phyloP scores from a whole-genome alignment of 164 flowering plant species.

The Magnolia officinalis region DNA sequence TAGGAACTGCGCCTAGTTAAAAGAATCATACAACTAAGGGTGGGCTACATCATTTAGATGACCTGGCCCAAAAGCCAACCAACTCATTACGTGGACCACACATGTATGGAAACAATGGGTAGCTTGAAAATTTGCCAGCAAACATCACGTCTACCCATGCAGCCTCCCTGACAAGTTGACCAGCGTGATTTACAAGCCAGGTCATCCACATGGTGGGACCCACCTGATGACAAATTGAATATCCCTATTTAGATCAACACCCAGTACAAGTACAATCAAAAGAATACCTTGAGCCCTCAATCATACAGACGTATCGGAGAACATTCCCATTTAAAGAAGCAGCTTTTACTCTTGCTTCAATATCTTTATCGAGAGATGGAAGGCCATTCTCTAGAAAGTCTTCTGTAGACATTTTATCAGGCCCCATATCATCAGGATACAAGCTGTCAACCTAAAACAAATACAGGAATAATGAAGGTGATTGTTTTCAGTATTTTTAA shows the following conservation, averaged over 20 bases:
- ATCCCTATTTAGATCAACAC: neutral
- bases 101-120: too few relatives aligned
- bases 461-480: neutral
- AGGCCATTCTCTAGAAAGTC: conserved; percentile 60
- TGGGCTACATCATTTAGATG: too few relatives aligned
- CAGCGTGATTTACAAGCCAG: too few relatives aligned
- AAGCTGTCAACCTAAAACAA: conserved; percentile 75
- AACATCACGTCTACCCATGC: too few relatives aligned
- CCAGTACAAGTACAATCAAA: neutral
- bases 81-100: too few relatives aligned
- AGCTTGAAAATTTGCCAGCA: too few relatives aligned
- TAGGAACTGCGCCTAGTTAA: too few relatives aligned
- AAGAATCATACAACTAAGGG: too few relatives aligned
- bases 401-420: conserved; percentile 53
- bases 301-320: conserved; percentile 84
- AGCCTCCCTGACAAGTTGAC: too few relatives aligned
- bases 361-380: conserved; percentile 51
- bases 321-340: conserved; percentile 76
- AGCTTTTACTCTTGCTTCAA: conserved; percentile 48
- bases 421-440: conserved; percentile 75
- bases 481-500: neutral
- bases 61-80: too few relatives aligned
- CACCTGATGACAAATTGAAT: too few relatives aligned
- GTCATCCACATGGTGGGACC: too few relatives aligned
- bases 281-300: conserved; percentile 69